These are phyloP conservation scores for Exsudoporus frostii DNA, from an alignment of 768 basidiomycete species.

Conservation along the genomic window DNA sequence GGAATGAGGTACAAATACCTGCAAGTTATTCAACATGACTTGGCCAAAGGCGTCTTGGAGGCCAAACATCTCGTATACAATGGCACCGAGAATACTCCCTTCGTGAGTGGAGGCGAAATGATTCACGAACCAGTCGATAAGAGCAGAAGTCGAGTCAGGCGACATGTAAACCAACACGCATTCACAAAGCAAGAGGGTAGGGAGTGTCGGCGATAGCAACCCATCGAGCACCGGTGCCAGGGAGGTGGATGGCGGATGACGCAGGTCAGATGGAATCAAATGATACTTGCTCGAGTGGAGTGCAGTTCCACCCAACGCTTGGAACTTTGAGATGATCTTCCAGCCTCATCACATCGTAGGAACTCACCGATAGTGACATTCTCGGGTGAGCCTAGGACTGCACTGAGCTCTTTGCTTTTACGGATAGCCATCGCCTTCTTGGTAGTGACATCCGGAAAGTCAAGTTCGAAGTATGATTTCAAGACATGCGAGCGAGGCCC, in stretches of 20 bases:
- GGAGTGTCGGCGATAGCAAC: conserved; percentile 54
- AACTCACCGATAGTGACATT: conserved; percentile 15
- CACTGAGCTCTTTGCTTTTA: conserved; percentile 49
- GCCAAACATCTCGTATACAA: conserved; percentile 91
- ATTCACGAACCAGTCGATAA: conserved; percentile 74
- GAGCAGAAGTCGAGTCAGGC: conserved; percentile 52
- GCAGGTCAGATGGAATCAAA: conserved; percentile 76
- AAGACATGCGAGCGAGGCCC: conserved; percentile 49
- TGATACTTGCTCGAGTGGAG: conserved; percentile 33
- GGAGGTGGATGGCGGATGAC: conserved; percentile 48
- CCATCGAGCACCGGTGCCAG: conserved; percentile 37
- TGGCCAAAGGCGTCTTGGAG: conserved; percentile 81
- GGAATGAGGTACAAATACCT: conserved; percentile 41
- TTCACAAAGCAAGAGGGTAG: conserved; percentile 88
- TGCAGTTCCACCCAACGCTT: conserved; percentile 37
- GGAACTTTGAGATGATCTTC: conserved; percentile 1
- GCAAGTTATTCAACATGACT: conserved; percentile 89
- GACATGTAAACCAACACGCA: conserved; percentile 88
- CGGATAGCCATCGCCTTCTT: conserved; percentile 81
- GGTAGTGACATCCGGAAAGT: conserved; percentile 82
- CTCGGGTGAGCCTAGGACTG: conserved; percentile 19
- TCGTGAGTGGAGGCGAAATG: conserved; percentile 35
- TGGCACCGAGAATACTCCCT: conserved; percentile 40
- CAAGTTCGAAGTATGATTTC: conserved; percentile 77
- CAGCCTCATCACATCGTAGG: background rate